Percentiles rank a stretch among this genome's conserved stretches.
Conservation (phyloP, 129 eudicot genomes). For the Arctium lappa region DNA sequence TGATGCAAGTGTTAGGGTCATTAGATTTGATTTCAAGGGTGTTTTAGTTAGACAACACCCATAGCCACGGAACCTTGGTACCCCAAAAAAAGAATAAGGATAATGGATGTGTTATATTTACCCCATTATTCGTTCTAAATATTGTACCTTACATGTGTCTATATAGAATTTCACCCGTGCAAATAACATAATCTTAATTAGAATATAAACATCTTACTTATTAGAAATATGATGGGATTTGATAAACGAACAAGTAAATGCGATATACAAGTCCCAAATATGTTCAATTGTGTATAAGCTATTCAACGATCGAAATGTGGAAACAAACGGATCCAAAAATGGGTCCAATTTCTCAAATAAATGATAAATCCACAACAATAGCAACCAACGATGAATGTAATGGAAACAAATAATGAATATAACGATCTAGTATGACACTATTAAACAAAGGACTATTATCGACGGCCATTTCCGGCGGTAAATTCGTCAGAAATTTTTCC, state of each 20-base stretch:
- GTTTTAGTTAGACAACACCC: constrained; percentile 1
- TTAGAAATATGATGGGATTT: not conserved
- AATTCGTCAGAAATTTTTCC: no score
- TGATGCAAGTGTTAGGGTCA: constrained; percentile 2
- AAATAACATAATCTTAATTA: not conserved
- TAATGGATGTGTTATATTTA: not conserved
- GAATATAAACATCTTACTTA: not conserved
- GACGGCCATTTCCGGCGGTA: no score
- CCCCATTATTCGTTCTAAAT: not conserved
- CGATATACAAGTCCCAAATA: not conserved
- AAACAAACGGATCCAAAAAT: no score
- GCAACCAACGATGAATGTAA: no score
- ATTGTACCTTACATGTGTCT: not conserved
- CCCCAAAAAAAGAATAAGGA: not conserved
- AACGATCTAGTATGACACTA: no score
- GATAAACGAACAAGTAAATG: not conserved
- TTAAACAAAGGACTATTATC: no score
- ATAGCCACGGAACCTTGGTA: not conserved
- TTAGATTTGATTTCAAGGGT: not conserved
- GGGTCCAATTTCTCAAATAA: not conserved
- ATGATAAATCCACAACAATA: no score
- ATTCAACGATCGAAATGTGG: no score
- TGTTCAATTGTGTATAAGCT: not conserved
- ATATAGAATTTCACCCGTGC: not conserved
- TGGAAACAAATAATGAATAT: no score